phyloP scores from a whole-genome alignment of 1,284 basidiomycete genomes.

The Cutaneotrichosporon dermatis region DNA sequence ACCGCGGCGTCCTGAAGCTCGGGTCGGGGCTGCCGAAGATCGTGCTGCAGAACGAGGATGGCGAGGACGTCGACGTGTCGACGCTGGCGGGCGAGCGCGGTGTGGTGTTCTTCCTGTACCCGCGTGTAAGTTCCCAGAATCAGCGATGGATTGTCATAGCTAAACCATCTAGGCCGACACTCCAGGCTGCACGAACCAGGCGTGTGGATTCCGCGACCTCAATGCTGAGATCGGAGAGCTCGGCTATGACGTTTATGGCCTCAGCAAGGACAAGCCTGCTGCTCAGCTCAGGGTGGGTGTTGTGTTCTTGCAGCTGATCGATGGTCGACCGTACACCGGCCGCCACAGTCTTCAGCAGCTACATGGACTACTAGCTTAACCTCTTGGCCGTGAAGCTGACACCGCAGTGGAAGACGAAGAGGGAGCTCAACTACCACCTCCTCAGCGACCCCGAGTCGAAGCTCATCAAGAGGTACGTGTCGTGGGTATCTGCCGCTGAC shows the following conservation, averaged over 20 bases:
- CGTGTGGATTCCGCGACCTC: conserved; percentile 79
- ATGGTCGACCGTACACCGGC: no score
- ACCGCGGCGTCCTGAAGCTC: conserved; percentile 55
- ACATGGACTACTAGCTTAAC: not conserved
- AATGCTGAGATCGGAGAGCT: conserved; percentile 67
- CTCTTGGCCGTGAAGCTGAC: not conserved
- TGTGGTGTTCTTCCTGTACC: conserved; percentile 69
- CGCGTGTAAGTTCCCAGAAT: conserved; percentile 36
- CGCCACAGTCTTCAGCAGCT: not conserved
- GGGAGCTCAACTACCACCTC: conserved; percentile 74
- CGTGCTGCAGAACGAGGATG: conserved; percentile 61
- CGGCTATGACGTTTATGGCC: conserved; percentile 74
- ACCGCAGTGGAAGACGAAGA: conserved; percentile 53
- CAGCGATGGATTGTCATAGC: not conserved
- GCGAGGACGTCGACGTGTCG: conserved; percentile 46
- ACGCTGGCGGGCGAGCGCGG: conserved; percentile 59
- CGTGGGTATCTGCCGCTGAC: not conserved
- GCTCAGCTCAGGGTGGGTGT: conserved; percentile 67
- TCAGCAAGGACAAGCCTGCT: conserved; percentile 74
- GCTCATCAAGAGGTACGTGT: conserved; percentile 61
- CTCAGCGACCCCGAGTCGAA: conserved; percentile 79
- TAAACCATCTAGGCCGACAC: conserved; percentile 50
- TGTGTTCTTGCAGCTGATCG: no score
- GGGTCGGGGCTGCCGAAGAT: conserved; percentile 74
- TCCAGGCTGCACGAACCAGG: conserved; percentile 78